These are phyloP conservation scores for Penicillium malachiteum DNA, from an alignment of 495 filamentous ascomycete species.

Conservation along the genomic window DNA sequence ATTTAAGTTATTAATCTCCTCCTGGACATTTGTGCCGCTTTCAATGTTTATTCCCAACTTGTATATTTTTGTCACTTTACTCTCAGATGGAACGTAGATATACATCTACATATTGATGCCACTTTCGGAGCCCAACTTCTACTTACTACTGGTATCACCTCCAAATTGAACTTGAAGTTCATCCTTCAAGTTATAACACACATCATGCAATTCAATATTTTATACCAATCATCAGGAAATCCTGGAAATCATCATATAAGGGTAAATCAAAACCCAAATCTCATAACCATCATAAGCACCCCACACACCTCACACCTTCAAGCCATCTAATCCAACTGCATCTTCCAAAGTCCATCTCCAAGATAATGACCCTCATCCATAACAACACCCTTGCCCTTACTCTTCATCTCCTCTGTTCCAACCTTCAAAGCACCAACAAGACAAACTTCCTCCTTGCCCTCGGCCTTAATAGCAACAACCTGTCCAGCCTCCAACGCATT, in stretches of 20 bases:
- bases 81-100: not conserved
- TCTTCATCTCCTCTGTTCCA: conserved; percentile 89
- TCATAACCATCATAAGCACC: not conserved
- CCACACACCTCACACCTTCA: not conserved
- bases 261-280: not conserved
- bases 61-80: not conserved
- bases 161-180: not conserved
- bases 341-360: conserved; percentile 90
- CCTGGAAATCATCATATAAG: not conserved
- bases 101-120: not conserved
- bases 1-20: not conserved
- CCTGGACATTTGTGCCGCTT: not conserved
- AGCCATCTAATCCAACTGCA: conserved; percentile 60
- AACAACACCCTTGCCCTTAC: conserved; percentile 86
- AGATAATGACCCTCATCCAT: conserved; percentile 92
- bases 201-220: not conserved
- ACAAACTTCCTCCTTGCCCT: conserved; percentile 92
- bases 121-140: no score
- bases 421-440: conserved; percentile 81
- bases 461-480: conserved; percentile 84
- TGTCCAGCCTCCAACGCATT: conserved; percentile 64
- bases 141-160: no score
- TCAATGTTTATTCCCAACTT: not conserved
- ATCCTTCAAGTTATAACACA: not conserved
- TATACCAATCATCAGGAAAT: not conserved